Percentiles rank a stretch among this genome's conserved stretches.
Conservation (phyloP, 2,329 filamentous ascomycete genomes). For the Capronia epimyces region DNA sequence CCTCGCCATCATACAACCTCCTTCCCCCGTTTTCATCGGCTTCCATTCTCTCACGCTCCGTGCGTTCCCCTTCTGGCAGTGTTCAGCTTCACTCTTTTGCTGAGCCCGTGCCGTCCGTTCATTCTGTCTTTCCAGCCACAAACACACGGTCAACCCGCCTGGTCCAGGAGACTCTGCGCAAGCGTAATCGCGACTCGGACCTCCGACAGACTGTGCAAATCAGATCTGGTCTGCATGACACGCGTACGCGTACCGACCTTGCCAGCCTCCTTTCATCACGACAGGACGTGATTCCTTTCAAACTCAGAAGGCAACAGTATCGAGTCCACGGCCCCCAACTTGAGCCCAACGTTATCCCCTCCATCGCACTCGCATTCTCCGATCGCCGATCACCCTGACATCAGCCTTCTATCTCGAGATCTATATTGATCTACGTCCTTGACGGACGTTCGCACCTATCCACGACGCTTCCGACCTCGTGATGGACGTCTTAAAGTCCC, state of each 20-base stretch:
- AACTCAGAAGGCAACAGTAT: background rate
- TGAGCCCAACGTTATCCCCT: slow-evolving; percentile 11
- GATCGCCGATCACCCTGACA: slow-evolving; percentile 17
- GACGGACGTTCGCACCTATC: slow-evolving; percentile 12
- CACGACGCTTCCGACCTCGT: slow-evolving; percentile 9
- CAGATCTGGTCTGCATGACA: slow-evolving; percentile 6
- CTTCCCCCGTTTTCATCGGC: slow-evolving; percentile 18
- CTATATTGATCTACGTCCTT: slow-evolving; percentile 23
- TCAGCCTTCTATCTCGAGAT: slow-evolving; percentile 17
- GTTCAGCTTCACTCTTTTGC: slow-evolving; percentile 61
- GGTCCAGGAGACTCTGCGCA: slow-evolving; percentile 8
- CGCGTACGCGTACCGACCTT: slow-evolving; percentile 3
- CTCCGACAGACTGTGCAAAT: slow-evolving; percentile 8
- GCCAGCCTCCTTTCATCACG: background rate
- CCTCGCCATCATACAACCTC: background rate
- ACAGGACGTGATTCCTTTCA: background rate
- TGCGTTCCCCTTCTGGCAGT: slow-evolving; percentile 35
- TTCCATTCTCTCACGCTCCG: slow-evolving; percentile 16
- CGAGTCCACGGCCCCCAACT: slow-evolving; percentile 11
- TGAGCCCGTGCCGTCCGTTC: slow-evolving; percentile 47
- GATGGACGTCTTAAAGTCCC: slow-evolving; percentile 19
- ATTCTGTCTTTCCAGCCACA: slow-evolving; percentile 31
- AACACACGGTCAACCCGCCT: slow-evolving; percentile 12
- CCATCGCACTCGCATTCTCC: slow-evolving; percentile 12
- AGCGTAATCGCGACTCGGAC: slow-evolving; percentile 11